phyloP scores from a whole-genome alignment of 768 basidiomycete genomes.

The Pleurotus tuber-regium region DNA sequence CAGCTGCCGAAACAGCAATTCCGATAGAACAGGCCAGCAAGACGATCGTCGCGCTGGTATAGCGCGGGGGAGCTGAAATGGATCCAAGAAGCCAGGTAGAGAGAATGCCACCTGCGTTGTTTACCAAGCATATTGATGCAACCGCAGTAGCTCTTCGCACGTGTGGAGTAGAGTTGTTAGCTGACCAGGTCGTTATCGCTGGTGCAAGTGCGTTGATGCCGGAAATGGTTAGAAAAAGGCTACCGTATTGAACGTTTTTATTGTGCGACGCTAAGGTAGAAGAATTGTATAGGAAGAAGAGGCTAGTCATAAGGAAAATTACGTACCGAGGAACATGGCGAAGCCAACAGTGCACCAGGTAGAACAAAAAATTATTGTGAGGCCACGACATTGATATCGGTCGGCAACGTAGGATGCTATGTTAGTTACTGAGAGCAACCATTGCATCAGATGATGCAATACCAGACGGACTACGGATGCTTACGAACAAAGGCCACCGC shows the following conservation, averaged over 20 bases:
- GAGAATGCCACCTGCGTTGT: slow-evolving; percentile 59
- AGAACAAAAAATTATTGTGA: slow-evolving; percentile 29
- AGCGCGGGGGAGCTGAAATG: slow-evolving; percentile 47
- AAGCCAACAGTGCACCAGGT: slow-evolving; percentile 30
- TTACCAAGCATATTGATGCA: slow-evolving; percentile 54
- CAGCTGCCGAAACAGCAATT: slow-evolving; percentile 31
- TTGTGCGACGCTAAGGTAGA: slow-evolving; percentile 28
- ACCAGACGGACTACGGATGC: too few relatives aligned
- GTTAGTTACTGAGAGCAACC: slow-evolving; percentile 40
- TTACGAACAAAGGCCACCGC: slow-evolving; percentile 31
- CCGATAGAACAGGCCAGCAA: slow-evolving; percentile 37
- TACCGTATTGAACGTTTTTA: slow-evolving; percentile 45
- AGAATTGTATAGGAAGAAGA: too few relatives aligned
- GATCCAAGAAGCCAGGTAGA: slow-evolving; percentile 24
- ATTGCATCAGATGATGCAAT: too few relatives aligned
- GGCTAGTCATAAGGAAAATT: too few relatives aligned
- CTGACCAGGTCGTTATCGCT: slow-evolving; percentile 53
- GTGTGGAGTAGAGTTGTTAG: slow-evolving; percentile 60
- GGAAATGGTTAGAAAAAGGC: slow-evolving; percentile 51
- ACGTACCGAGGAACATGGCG: slow-evolving; percentile 36
- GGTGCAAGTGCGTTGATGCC: slow-evolving; percentile 53
- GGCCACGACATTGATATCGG: slow-evolving; percentile 32
- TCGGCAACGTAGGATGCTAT: slow-evolving; percentile 34
- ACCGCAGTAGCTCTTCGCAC: slow-evolving; percentile 55
- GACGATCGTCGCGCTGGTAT: slow-evolving; percentile 44